Conservation (phyloP, 176 grass and related monocot species). For the Ensete glaucum region DNA sequence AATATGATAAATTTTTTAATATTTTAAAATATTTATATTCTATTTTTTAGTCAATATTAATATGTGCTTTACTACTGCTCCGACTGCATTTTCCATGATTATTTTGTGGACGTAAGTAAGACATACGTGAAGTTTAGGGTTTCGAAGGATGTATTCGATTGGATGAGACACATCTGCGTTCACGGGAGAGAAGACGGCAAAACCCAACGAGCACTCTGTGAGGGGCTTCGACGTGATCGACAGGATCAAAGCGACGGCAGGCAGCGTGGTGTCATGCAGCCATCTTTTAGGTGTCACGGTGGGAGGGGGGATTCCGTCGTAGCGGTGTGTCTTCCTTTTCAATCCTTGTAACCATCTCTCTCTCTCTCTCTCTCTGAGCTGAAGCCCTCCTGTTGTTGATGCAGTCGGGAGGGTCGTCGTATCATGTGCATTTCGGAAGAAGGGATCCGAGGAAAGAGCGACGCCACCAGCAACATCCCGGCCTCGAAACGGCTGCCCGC, state of each 20-base stretch:
- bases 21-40: no score
- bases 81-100: no score
- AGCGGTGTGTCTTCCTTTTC: constrained; percentile 25
- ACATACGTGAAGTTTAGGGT: no score
- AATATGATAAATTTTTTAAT: no score
- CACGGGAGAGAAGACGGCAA: constrained; percentile 66
- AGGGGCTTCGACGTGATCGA: constrained; percentile 73
- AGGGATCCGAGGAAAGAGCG: constrained; percentile 43
- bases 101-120: no score
- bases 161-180: constrained; percentile 75
- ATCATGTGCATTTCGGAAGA: constrained; percentile 51
- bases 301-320: constrained; percentile 64
- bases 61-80: no score
- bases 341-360: no score
- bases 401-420: constrained; percentile 61
- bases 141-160: no score
- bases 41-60: no score
- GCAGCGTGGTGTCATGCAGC: constrained; percentile 64
- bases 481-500: constrained; percentile 28
- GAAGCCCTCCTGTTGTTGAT: neutral
- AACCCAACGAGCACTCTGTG: constrained; percentile 51
- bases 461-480: constrained; percentile 60
- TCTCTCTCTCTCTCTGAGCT: no score
- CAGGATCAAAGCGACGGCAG: constrained; percentile 48
- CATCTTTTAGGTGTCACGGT: constrained; percentile 58